Conservation (phyloP, 2,329 filamentous ascomycete genomes). For the Exophiala xenobiotica region DNA sequence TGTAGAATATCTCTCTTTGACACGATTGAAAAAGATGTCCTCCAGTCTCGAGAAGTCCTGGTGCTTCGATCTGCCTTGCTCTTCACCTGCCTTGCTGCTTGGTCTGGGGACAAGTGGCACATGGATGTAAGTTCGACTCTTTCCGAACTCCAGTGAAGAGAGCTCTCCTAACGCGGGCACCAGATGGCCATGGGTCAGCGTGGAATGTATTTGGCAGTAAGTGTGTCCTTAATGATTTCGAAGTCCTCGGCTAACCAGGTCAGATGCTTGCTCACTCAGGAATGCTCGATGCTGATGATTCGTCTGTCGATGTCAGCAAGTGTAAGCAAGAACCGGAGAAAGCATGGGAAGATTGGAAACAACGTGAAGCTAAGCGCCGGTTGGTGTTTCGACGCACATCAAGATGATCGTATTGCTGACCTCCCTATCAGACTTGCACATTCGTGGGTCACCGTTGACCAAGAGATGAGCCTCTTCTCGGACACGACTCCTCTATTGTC, state of each 20-base stretch:
- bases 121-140: constrained; percentile 61
- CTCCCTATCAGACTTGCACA: constrained; percentile 60
- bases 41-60: constrained; percentile 64
- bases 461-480: constrained; percentile 67
- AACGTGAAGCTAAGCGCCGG: constrained; percentile 63
- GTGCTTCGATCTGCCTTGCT: constrained; percentile 65
- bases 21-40: constrained; percentile 69
- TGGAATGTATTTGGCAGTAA: constrained; percentile 67
- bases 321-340: constrained; percentile 48
- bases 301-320: constrained; percentile 47
- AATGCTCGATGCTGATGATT: constrained; percentile 57
- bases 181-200: constrained; percentile 68
- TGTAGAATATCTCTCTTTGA: constrained; percentile 72
- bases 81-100: constrained; percentile 67
- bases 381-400: constrained; percentile 37
- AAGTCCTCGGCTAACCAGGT: constrained; percentile 7
- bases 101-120: constrained; percentile 75
- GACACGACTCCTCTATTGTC: constrained; percentile 63
- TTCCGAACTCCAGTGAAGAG: too few relatives aligned
- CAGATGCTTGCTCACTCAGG: constrained; percentile 69
- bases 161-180: constrained; percentile 9
- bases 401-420: constrained; percentile 8
- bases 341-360: constrained; percentile 65
- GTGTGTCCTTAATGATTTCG: constrained; percentile 28
- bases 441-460: constrained; percentile 73